phyloP scores from a whole-genome alignment of 116 monocot species.

The Posidonia oceanica region DNA sequence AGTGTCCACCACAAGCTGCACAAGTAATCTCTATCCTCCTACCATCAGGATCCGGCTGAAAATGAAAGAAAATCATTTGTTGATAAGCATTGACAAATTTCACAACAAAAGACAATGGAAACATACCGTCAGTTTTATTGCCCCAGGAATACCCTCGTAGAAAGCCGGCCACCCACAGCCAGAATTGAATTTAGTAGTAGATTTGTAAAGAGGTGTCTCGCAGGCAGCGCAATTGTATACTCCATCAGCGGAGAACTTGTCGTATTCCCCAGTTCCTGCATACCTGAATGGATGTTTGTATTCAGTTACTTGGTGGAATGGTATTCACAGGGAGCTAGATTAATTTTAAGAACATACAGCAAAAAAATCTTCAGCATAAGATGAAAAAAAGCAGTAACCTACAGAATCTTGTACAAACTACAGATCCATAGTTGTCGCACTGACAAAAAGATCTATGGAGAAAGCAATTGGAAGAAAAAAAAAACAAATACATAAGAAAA shows the following conservation, averaged over 20 bases:
- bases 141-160: constrained; percentile 65
- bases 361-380: too few species aligned
- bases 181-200: constrained; percentile 64
- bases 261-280: constrained; percentile 56
- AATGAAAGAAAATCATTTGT: not conserved
- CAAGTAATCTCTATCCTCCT: constrained; percentile 66
- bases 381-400: too few species aligned
- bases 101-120: not conserved
- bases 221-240: constrained; percentile 60
- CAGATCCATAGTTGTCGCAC: too few species aligned
- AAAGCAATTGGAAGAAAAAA: too few species aligned
- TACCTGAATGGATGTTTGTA: constrained; percentile 14
- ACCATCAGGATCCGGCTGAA: constrained; percentile 62
- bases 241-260: constrained; percentile 53
- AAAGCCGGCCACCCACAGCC: constrained; percentile 88
- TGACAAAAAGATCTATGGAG: too few species aligned
- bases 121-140: constrained; percentile 44
- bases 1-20: constrained; percentile 70
- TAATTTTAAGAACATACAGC: too few species aligned
- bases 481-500: too few species aligned
- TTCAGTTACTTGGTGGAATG: too few species aligned
- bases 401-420: too few species aligned
- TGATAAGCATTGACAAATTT: not conserved
- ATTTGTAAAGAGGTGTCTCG: constrained; percentile 56
- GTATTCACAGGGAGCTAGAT: too few species aligned